Percentiles rank a stretch among this genome's conserved stretches.
Conservation (phyloP, 2,329 filamentous ascomycete species). For the Teratosphaeria nubilosa region DNA sequence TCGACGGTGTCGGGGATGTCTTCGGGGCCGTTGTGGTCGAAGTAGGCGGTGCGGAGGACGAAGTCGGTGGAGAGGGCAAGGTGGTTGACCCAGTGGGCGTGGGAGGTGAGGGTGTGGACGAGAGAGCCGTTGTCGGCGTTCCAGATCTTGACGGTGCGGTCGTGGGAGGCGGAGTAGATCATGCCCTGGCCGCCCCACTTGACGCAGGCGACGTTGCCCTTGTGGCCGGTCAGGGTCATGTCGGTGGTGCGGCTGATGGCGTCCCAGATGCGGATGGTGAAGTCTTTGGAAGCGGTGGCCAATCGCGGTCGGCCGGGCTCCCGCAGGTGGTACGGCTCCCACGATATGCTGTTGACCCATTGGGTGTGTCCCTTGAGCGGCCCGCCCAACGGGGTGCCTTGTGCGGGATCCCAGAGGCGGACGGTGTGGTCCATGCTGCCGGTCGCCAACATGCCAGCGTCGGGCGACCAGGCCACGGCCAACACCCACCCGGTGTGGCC, state of each 20-base stretch:
- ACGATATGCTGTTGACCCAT: slow-evolving; percentile 77
- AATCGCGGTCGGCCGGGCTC: slow-evolving; percentile 61
- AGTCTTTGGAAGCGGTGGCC: slow-evolving; percentile 82
- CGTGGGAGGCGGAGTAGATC: slow-evolving; percentile 78
- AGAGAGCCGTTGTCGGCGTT: slow-evolving; percentile 68
- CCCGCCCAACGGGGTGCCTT: slow-evolving; percentile 61
- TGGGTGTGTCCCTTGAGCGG: slow-evolving; percentile 77
- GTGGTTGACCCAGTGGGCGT: slow-evolving; percentile 94
- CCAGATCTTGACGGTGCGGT: slow-evolving; percentile 91
- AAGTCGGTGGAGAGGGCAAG: slow-evolving; percentile 89
- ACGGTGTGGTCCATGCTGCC: slow-evolving; percentile 90
- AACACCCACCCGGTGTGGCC: slow-evolving; percentile 88
- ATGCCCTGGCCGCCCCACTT: slow-evolving; percentile 85
- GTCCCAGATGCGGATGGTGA: slow-evolving; percentile 79
- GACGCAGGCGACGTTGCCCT: slow-evolving; percentile 78
- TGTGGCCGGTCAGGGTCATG: slow-evolving; percentile 77
- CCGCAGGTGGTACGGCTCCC: slow-evolving; percentile 90
- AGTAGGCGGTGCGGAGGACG: slow-evolving; percentile 73
- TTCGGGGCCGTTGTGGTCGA: slow-evolving; percentile 63
- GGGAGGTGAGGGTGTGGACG: slow-evolving; percentile 66
- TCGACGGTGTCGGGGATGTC: slow-evolving; percentile 58
- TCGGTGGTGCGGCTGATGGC: slow-evolving; percentile 69
- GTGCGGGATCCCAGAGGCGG: slow-evolving; percentile 78
- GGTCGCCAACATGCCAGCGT: slow-evolving; percentile 71
- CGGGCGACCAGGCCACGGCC: slow-evolving; percentile 76